A percentile compares a stretch with the other conserved stretches of the same genome.
phyloP scores from a whole-genome alignment of 2,329 filamentous ascomycete species.

The Penicillium sp. region DNA sequence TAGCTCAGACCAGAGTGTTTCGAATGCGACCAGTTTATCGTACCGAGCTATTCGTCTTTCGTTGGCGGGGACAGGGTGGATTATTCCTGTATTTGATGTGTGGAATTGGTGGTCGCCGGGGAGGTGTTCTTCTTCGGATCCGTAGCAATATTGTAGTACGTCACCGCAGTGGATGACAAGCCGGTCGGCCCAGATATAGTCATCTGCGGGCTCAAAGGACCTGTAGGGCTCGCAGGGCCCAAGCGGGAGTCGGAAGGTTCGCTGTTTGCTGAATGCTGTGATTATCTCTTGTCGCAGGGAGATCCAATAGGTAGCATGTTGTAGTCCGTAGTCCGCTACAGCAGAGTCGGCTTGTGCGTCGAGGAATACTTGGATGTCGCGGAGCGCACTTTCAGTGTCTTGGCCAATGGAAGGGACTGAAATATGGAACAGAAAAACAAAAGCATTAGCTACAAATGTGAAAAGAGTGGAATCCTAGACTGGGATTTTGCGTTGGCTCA shows the following conservation, averaged over 20 bases:
- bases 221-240: constrained; percentile 41
- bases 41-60: constrained; percentile 19
- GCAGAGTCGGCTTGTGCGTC: constrained; percentile 29
- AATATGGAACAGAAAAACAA: too few relatives aligned
- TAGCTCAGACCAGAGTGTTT: constrained; percentile 48
- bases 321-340: constrained; percentile 33
- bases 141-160: constrained; percentile 63
- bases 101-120: not conserved
- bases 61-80: constrained; percentile 13
- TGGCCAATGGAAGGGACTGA: constrained; percentile 19
- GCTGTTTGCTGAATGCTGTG: constrained; percentile 46
- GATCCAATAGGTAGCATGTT: constrained; percentile 49
- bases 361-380: constrained; percentile 34
- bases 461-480: too few relatives aligned
- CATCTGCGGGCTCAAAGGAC: constrained; percentile 34
- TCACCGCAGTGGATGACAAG: constrained; percentile 64
- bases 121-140: constrained; percentile 22
- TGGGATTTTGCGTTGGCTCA: constrained; percentile 7
- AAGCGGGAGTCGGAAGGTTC: constrained; percentile 39
- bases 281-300: constrained; percentile 53
- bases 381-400: constrained; percentile 22
- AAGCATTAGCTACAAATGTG: too few relatives aligned
- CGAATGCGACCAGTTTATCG: constrained; percentile 45
- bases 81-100: too few relatives aligned
- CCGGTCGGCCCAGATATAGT: constrained; percentile 46